Percentiles rank a stretch among this genome's conserved stretches.
Evolutionary conservation across 1,284 basidiomycete genomes (phyloP).

Genomic region (Rhodofomes roseus): DNA sequence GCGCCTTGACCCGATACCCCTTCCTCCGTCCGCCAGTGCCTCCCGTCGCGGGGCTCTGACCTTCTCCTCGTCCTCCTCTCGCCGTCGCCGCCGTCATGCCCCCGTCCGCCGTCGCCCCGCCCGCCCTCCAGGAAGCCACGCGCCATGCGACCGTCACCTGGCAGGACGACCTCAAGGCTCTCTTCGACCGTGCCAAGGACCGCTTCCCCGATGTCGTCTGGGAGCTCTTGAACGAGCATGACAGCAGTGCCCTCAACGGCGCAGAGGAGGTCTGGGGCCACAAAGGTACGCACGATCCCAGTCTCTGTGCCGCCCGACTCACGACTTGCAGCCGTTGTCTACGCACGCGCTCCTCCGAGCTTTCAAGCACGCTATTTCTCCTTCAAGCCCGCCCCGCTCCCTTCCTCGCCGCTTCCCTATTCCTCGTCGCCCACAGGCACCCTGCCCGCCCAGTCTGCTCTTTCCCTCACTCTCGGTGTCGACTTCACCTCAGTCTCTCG

Average conservation of each 20-base stretch:
- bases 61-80: neutral
- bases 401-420: constrained; percentile 54
- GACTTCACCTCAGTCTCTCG: constrained; percentile 46
- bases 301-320: constrained; percentile 1
- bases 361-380: constrained; percentile 86
- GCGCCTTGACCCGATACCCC: constrained; percentile 12
- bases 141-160: constrained; percentile 63
- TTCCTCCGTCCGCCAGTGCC: constrained; percentile 1
- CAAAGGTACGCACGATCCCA: constrained; percentile 59
- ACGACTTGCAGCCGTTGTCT: constrained; percentile 84
- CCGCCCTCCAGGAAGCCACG: constrained; percentile 60
- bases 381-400: constrained; percentile 50
- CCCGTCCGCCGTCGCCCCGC: constrained; percentile 32
- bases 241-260: constrained; percentile 38
- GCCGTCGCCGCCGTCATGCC: constrained; percentile 13
- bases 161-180: constrained; percentile 71
- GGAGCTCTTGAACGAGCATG: constrained; percentile 61
- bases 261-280: constrained; percentile 81
- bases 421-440: constrained; percentile 47
- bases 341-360: constrained; percentile 85
- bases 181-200: constrained; percentile 79
- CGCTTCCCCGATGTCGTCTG: constrained; percentile 93
- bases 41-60: too few species aligned
- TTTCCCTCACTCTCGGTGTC: constrained; percentile 52
- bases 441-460: constrained; percentile 54